Conservation (phyloP, 768 basidiomycete species). For the Pulveroboletus sp. region DNA sequence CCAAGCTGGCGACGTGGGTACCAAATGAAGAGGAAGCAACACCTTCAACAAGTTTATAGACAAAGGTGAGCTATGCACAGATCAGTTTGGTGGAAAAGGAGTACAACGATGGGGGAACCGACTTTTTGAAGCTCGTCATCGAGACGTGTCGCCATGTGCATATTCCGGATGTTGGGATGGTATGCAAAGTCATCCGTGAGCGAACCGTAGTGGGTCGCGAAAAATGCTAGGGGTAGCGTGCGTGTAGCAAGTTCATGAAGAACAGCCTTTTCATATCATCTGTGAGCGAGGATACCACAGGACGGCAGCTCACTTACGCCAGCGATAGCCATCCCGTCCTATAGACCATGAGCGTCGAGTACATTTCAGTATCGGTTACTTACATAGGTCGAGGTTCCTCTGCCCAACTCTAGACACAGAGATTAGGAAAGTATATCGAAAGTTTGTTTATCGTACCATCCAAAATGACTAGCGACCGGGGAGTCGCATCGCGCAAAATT, state of each 20-base stretch:
- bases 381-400: constrained; percentile 94
- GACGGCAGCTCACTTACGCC: constrained; percentile 47
- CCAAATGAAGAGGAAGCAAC: constrained; percentile 89
- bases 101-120: constrained; percentile 10
- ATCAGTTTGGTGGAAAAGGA: neutral
- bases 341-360: constrained; percentile 11
- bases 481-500: constrained; percentile 90
- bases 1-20: constrained; percentile 92
- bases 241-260: constrained; percentile 93
- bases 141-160: constrained; percentile 94
- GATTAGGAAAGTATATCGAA: constrained; percentile 9
- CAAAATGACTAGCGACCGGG: constrained; percentile 89
- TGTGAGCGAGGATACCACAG: constrained; percentile 4
- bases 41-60: constrained; percentile 91
- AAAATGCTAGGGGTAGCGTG: constrained; percentile 88
- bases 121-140: constrained; percentile 92
- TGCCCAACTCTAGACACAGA: constrained; percentile 70
- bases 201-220: constrained; percentile 97
- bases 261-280: constrained; percentile 58
- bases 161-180: constrained; percentile 88
- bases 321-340: constrained; percentile 99
- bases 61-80: constrained; percentile 70
- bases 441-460: constrained; percentile 61
- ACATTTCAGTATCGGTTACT: constrained; percentile 24
- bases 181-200: constrained; percentile 92